Evolutionary conservation across 306 rosid species (phyloP).

Genomic region (Phaseolus lunatus): DNA sequence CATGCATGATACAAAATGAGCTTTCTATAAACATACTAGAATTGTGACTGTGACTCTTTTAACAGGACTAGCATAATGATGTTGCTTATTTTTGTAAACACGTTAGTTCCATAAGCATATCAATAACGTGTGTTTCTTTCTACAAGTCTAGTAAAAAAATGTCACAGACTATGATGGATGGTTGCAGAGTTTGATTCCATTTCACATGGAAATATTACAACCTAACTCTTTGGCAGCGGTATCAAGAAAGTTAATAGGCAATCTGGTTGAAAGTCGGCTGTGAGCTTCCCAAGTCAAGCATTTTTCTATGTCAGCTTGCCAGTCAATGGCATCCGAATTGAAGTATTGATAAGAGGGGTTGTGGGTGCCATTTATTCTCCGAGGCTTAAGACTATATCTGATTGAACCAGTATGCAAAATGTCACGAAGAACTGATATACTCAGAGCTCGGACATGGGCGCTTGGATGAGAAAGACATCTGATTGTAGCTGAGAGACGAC

Average conservation of each 20-base stretch:
- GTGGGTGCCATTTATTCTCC: slow-evolving; percentile 53
- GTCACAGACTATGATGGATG: slow-evolving; percentile 48
- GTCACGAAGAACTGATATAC: slow-evolving; percentile 93
- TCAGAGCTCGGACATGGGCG: slow-evolving; percentile 85
- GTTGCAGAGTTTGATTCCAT: slow-evolving; percentile 43
- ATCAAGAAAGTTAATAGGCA: slow-evolving; percentile 71
- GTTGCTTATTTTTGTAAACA: slow-evolving; percentile 46
- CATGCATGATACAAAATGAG: slow-evolving; percentile 43
- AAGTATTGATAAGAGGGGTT: slow-evolving; percentile 62
- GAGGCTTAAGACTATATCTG: slow-evolving; percentile 58
- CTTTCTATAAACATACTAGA: slow-evolving; percentile 47
- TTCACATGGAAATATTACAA: slow-evolving; percentile 70
- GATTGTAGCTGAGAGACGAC: slow-evolving; percentile 82
- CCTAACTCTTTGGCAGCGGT: slow-evolving; percentile 86
- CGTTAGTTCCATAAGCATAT: slow-evolving; percentile 51
- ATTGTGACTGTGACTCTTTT: slow-evolving; percentile 38
- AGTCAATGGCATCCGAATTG: slow-evolving; percentile 67
- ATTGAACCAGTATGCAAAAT: slow-evolving; percentile 69
- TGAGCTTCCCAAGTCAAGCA: slow-evolving; percentile 94
- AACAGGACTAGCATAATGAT: slow-evolving; percentile 37
- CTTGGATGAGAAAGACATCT: slow-evolving; percentile 94
- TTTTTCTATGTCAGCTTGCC: slow-evolving; percentile 85
- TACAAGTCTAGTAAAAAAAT: slow-evolving; percentile 48
- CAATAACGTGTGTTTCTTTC: slow-evolving; percentile 19
- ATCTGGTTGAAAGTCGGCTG: slow-evolving; percentile 70